Conservation (phyloP, 768 basidiomycete species). For the Asterophora parasitica region DNA sequence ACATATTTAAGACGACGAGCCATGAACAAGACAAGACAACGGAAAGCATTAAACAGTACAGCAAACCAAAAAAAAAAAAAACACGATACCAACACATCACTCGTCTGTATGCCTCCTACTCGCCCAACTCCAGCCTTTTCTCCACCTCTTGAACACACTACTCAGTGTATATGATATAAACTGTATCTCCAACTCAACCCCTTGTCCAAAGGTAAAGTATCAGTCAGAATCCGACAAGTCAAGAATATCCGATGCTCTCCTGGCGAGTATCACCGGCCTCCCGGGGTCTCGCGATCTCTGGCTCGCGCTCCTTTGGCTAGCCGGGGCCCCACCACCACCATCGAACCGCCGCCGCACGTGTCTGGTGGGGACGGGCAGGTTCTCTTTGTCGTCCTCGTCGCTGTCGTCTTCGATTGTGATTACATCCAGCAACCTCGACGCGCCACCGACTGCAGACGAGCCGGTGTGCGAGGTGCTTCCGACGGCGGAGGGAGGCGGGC, state of each 20-base stretch:
- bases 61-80: too few relatives aligned
- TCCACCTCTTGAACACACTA: neutral
- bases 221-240: conserved; percentile 53
- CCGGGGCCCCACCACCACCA: conserved; percentile 7
- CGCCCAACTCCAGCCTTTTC: too few relatives aligned
- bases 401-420: conserved; percentile 42
- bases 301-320: conserved; percentile 4
- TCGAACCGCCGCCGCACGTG: conserved; percentile 41
- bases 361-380: conserved; percentile 46
- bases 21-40: too few relatives aligned
- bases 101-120: too few relatives aligned
- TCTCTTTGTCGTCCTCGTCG: conserved; percentile 61
- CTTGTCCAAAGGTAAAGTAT: conserved; percentile 5
- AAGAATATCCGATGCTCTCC: conserved; percentile 42
- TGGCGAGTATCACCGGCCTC: conserved; percentile 18
- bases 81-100: too few relatives aligned
- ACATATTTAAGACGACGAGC: too few relatives aligned
- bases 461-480: neutral
- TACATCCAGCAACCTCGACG: conserved; percentile 18
- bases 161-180: conserved; percentile 8
- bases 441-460: conserved; percentile 1
- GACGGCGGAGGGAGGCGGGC: conserved; percentile 3
- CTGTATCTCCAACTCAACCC: conserved; percentile 5
- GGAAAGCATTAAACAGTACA: too few relatives aligned
- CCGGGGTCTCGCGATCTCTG: conserved; percentile 10